A percentile compares a stretch with the other conserved stretches of the same genome.
Conservation (phyloP, 2,329 filamentous ascomycete species). For the Claviceps arundinis region DNA sequence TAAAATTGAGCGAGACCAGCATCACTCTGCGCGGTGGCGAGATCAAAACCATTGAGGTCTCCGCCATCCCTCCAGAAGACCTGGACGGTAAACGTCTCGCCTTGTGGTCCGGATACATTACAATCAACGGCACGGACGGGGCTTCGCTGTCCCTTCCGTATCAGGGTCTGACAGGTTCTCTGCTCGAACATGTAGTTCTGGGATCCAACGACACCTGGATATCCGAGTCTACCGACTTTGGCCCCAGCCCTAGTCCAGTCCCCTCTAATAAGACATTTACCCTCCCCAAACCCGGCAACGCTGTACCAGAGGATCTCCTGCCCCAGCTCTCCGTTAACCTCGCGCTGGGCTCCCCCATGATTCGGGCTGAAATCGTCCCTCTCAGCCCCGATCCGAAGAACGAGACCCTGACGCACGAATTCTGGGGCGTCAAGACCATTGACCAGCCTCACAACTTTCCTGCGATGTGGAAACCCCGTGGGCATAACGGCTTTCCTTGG, state of each 20-base stretch:
- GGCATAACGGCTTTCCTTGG: conserved; percentile 20
- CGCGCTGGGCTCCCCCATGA: conserved; percentile 29
- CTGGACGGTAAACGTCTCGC: conserved; percentile 5
- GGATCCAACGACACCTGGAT: conserved; percentile 15
- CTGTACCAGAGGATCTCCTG: conserved; percentile 17
- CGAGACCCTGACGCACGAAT: conserved; percentile 13
- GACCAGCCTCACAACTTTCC: conserved; percentile 31
- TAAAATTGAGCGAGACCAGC: conserved; percentile 4
- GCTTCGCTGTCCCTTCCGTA: conserved; percentile 26
- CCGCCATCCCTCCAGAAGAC: conserved; percentile 1
- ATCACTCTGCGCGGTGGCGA: conserved; percentile 3
- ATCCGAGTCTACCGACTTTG: too few species aligned
- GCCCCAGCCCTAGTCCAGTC: conserved; percentile 11
- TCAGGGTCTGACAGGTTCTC: conserved; percentile 24
- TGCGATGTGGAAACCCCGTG: conserved; percentile 15
- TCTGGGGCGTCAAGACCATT: conserved; percentile 26
- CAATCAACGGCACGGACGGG: conserved; percentile 23
- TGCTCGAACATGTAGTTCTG: conserved; percentile 16
- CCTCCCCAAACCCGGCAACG: conserved; percentile 27
- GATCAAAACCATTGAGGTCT: conserved; percentile 4
- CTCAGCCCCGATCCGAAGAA: conserved; percentile 13
- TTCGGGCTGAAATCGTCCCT: conserved; percentile 34
- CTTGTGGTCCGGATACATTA: conserved; percentile 8
- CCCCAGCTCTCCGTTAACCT: conserved; percentile 28
- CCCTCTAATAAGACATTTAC: conserved; percentile 24